Conservation (phyloP, 1,284 basidiomycete species). For the Cryptococcus jaspeensis region DNA sequence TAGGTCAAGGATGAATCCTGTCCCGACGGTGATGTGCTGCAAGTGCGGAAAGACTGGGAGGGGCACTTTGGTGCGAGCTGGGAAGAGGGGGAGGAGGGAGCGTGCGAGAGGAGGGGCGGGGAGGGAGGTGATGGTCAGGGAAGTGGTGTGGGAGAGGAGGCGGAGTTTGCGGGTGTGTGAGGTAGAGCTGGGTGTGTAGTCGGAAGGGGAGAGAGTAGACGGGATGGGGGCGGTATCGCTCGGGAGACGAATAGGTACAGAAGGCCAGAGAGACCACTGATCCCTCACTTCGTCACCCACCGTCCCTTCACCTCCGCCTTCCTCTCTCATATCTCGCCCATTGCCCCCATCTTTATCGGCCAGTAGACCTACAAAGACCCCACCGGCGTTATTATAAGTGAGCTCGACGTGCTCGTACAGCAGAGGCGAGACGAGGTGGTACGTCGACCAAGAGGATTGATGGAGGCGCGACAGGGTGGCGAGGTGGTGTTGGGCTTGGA, state of each 20-base stretch:
- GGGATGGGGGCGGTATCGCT: not conserved
- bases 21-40: not conserved
- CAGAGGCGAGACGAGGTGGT: not conserved
- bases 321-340: no score
- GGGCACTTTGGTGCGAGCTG: not conserved
- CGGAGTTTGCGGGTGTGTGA: not conserved
- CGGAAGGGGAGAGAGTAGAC: not conserved
- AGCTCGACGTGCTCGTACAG: not conserved
- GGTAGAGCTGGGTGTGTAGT: not conserved
- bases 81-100: not conserved
- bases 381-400: not conserved
- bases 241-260: not conserved
- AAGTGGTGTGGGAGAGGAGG: not conserved
- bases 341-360: not conserved
- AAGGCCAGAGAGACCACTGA: constrained; percentile 6
- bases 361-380: constrained; percentile 2
- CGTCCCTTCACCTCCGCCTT: no score
- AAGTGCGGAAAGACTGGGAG: not conserved
- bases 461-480: not conserved
- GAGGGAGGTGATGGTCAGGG: not conserved
- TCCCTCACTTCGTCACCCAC: not conserved
- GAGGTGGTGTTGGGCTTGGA: not conserved
- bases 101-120: not conserved
- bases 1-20: constrained; percentile 1
- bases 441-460: not conserved